Base-by-base conservation (phyloP, 306 rosid genomes). In the Lathyrus oleraceus region DNA sequence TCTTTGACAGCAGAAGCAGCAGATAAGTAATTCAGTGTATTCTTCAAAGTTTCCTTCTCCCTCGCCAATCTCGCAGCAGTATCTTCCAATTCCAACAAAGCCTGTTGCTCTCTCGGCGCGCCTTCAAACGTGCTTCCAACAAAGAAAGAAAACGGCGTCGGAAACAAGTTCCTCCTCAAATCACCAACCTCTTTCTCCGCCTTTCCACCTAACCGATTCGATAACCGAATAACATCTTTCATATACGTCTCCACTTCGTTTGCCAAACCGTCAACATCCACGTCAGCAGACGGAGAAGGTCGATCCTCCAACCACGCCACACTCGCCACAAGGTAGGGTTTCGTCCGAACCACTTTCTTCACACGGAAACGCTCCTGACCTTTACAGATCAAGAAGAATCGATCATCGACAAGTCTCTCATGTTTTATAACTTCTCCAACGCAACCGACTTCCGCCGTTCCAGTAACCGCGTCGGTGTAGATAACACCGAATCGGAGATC, bases 1-100 rank as follows among this genome's bases (percentile, higher is more conserved):
- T 95, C 99, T 73, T 95, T 95, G 13, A 95, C 97, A 27, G 99
- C 99, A 13, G 99, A 89, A 0, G 99, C 99, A 10, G 99, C 99
- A 58, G 97, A 82, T 74, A 95, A 87, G 83, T 95, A 95, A 21
- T 91, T 91, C 12, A 95, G 97, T 14, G 96, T 95, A 81, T 95
- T 95, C 73, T 84, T 83, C 69, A 95, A 73, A 0, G 97, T 95
- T 77, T 95, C 97, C 85, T 89, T 91, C 93, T 95, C 99, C 76
- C 96, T 85, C 83, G 63, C 79, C 76, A 95, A 68, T 77, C 97
- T 73, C 12, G 95, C 84, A 7, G 86, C 93, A 12, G 99, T 89
- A 68, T 95, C 97, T 81, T 87, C 99, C 85, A 95, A 74, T 75
- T 95, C 99, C 12, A 95, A 95, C 73, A 95, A 70, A 7, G 99